A percentile compares a stretch with the other conserved stretches of the same genome.
phyloP scores from a whole-genome alignment of 495 filamentous ascomycete species.

The Immersiella caudata region DNA sequence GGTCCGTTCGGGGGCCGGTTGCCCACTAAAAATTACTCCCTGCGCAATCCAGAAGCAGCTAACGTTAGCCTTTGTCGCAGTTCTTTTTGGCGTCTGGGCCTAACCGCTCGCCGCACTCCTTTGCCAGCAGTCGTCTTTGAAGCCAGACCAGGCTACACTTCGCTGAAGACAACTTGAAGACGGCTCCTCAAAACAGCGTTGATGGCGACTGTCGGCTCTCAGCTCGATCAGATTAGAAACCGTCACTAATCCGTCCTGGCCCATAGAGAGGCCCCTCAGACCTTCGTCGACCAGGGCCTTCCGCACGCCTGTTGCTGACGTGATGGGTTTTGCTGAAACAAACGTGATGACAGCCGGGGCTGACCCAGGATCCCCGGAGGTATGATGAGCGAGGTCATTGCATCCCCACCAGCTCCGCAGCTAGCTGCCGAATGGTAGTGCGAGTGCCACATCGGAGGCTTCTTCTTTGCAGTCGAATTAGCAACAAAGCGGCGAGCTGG shows the following conservation, averaged over 20 bases:
- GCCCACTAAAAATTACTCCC: background rate
- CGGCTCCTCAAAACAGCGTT: background rate
- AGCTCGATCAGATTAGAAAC: background rate
- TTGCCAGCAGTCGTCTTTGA: no score
- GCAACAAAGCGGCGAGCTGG: background rate
- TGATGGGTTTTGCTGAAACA: background rate
- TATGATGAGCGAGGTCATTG: background rate
- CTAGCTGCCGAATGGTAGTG: background rate
- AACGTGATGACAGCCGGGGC: slow-evolving; percentile 5
- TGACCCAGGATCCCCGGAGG: background rate
- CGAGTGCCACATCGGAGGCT: background rate
- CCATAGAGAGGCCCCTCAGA: background rate
- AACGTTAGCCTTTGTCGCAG: background rate
- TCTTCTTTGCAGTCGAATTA: background rate
- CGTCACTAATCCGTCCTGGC: background rate
- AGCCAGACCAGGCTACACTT: no score
- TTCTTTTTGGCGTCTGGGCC: no score
- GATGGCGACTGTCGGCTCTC: background rate
- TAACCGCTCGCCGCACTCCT: no score
- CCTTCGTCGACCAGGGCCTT: background rate
- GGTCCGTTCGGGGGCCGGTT: background rate
- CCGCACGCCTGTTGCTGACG: slow-evolving; percentile 9
- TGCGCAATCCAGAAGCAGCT: background rate
- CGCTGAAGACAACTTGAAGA: background rate
- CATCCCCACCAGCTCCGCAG: background rate